Conservation (phyloP, 768 basidiomycete species). For the Mycena amicta region DNA sequence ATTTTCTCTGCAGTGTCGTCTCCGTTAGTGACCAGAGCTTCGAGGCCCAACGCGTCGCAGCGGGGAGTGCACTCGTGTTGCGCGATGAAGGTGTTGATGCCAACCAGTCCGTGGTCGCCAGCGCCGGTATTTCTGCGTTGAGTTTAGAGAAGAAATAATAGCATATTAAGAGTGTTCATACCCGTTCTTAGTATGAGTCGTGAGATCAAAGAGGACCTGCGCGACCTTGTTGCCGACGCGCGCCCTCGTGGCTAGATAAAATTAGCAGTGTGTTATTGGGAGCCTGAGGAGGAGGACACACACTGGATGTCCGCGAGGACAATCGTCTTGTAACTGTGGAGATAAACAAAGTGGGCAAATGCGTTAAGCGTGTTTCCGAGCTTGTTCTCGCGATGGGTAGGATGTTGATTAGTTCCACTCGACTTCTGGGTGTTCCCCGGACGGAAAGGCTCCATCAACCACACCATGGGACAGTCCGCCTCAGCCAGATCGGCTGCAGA, state of each 20-base stretch:
- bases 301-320: slow-evolving; percentile 13
- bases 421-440: slow-evolving; percentile 7
- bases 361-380: slow-evolving; percentile 11
- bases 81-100: background rate
- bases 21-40: too few species aligned
- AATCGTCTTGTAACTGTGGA: background rate
- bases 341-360: slow-evolving; percentile 16
- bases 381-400: slow-evolving; percentile 4
- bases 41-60: background rate
- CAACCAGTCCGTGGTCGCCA: background rate
- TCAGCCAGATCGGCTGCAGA: background rate
- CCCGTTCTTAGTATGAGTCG: background rate
- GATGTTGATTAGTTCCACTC: slow-evolving; percentile 19
- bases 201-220: background rate
- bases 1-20: too few species aligned
- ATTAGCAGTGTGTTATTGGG: background rate
- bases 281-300: background rate
- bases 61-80: background rate
- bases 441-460: slow-evolving; percentile 13
- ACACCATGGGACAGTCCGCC: background rate
- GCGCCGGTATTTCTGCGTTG: background rate
- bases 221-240: background rate
- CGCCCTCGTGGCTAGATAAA: background rate
- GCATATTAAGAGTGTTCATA: background rate
- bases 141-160: background rate